Evolutionary conservation across 306 rosid species (phyloP).

Genomic region (Cucumis cinereus): DNA sequence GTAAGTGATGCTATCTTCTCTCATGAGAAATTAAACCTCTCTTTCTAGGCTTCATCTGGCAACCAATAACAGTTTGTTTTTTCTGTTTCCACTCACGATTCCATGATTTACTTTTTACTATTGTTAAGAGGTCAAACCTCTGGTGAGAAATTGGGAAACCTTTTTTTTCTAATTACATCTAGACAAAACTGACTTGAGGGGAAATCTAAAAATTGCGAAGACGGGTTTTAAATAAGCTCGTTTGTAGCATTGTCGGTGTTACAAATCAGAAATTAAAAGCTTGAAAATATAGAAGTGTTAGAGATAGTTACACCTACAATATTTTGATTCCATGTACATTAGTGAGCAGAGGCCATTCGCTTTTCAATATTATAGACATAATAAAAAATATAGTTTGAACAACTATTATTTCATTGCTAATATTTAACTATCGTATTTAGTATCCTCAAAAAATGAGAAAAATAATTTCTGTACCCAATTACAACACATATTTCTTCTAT

Average conservation of each 20-base stretch:
- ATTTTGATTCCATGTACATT: neutral
- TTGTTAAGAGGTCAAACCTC: neutral
- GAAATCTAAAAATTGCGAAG: neutral
- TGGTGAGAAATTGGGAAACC: neutral
- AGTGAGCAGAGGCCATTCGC: neutral
- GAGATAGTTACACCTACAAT: neutral
- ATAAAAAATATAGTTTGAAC: neutral
- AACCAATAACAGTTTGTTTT: neutral
- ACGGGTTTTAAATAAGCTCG: neutral
- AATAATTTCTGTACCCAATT: neutral
- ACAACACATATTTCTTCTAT: neutral
- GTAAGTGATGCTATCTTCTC: conserved; percentile 33
- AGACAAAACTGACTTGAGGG: neutral
- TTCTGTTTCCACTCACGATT: neutral
- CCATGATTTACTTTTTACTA: neutral
- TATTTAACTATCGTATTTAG: neutral
- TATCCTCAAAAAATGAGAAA: neutral
- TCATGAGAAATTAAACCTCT: neutral
- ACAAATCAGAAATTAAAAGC: neutral
- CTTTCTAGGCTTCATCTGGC: neutral
- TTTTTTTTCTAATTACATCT: neutral
- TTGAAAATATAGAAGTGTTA: neutral
- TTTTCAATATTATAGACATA: neutral
- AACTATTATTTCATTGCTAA: neutral
- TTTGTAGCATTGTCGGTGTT: neutral